Evolutionary conservation across 441 rosid genomes (phyloP), one percentile per base, ranked within the genome.

Genomic region (Aleurites moluccanus): DNA sequence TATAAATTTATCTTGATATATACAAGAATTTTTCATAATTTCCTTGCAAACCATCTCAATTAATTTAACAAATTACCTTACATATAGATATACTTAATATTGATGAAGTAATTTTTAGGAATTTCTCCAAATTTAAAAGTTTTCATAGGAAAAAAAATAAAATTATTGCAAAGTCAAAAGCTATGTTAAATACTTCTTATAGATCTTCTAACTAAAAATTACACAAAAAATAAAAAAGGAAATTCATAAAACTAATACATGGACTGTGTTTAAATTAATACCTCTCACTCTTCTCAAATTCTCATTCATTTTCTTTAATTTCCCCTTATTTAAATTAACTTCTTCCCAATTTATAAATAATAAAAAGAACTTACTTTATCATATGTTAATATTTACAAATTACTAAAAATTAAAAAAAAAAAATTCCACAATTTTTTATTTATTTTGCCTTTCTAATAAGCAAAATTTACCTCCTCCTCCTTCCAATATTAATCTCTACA

Each of bases 381-480:
- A 27, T 67, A 21, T 49, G 59, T 47, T 67, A 28, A 23, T 72
- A 62, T 62, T 64, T 56, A 75, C 52, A 67, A 40, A 50, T 68
- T 21, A 66, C 66, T 56, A 64, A 55, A 72, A 53, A 64, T 47
- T 13, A 11, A 49, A 49, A 45, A 45, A 45, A 45, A 45, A 45
- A 45, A 45, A 6, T 45, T 2, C 1, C 33, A 30, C 33, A 45
- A 10, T 45, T 15, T 14, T 49, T 49, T 49, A 15, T 49, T 56
- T 55, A 28, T 33, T 30, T 30, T 1, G 33, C 33, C 33, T 30
- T 2, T 30, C 33, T 1, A 30, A 30, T 30, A 30, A 30, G 33
- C 42, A 67, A 73, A 45, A 66, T 16, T 73, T 69, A 30, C 6
- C 76, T 55, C 15, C 83, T 77, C 59, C 83, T 71, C 13, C 86